Conservation (phyloP, 2,329 filamentous ascomycete species). For the Verticillium alfalfae region DNA sequence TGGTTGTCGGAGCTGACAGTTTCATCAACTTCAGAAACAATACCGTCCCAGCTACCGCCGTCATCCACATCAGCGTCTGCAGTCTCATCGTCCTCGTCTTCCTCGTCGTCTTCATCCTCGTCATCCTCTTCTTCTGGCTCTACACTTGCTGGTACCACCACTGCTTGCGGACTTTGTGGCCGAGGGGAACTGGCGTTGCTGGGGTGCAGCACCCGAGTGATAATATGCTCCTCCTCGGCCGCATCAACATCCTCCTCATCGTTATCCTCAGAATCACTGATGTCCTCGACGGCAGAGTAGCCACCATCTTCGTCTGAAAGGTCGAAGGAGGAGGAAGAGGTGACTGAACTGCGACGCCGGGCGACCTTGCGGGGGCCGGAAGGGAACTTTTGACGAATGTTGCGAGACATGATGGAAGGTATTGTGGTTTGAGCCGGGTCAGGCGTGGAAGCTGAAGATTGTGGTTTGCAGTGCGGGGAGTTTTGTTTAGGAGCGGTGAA, state of each 20-base stretch:
- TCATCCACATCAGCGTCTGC: conserved; percentile 32
- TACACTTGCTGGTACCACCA: conserved; percentile 17
- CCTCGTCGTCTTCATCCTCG: conserved; percentile 31
- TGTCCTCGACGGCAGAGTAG: conserved; percentile 72
- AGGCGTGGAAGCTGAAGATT: too few species aligned
- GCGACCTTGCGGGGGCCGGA: conserved; percentile 35
- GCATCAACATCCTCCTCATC: conserved; percentile 74
- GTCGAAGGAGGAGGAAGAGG: conserved; percentile 42
- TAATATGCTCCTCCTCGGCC: conserved; percentile 72
- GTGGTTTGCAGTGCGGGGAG: neutral
- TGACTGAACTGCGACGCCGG: conserved; percentile 46
- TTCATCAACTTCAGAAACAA: conserved; percentile 43
- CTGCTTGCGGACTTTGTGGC: conserved; percentile 28
- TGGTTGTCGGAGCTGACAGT: conserved; percentile 35
- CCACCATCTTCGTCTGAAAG: conserved; percentile 66
- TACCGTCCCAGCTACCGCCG: conserved; percentile 50
- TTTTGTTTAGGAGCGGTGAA: neutral
- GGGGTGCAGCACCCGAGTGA: conserved; percentile 37
- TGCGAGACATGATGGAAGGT: conserved; percentile 42
- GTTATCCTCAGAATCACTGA: conserved; percentile 71
- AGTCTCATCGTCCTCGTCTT: conserved; percentile 29
- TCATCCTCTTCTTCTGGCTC: conserved; percentile 30
- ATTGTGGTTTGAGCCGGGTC: neutral
- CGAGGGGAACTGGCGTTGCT: conserved; percentile 41
- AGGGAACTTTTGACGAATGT: conserved; percentile 42